Percentiles rank a stretch among this genome's conserved stretches.
phyloP scores from a whole-genome alignment of 768 basidiomycete genomes.

The Auriscalpium orientale region DNA sequence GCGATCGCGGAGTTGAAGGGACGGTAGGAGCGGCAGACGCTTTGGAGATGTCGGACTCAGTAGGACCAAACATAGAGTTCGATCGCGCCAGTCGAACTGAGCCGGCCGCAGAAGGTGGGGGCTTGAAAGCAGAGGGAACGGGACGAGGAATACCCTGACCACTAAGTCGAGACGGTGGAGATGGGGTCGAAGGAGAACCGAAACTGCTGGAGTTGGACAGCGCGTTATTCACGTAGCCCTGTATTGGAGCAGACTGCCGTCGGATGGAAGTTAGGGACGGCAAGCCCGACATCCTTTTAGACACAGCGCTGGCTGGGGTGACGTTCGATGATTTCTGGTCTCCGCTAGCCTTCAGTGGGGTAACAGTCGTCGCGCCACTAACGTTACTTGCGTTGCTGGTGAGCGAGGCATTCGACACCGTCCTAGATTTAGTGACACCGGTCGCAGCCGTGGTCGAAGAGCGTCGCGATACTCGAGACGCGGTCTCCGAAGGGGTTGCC shows the following conservation, averaged over 20 bases:
- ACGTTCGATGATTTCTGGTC: conserved; percentile 24
- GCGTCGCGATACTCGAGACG: conserved; percentile 43
- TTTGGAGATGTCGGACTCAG: conserved; percentile 15
- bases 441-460: conserved; percentile 33
- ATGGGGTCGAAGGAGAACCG: conserved; percentile 22
- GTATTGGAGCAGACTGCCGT: conserved; percentile 14
- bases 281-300: conserved; percentile 28
- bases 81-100: conserved; percentile 21
- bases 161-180: conserved; percentile 21
- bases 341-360: conserved; percentile 17
- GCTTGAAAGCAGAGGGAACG: conserved; percentile 12
- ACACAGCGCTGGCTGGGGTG: conserved; percentile 30
- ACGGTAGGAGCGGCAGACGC: not conserved
- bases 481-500: conserved; percentile 42
- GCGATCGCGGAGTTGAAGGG: conserved; percentile 29
- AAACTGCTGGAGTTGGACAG: conserved; percentile 12
- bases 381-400: conserved; percentile 30
- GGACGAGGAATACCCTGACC: conserved; percentile 11
- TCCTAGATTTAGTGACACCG: conserved; percentile 42
- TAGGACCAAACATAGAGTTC: conserved; percentile 13
- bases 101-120: conserved; percentile 22
- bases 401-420: conserved; percentile 43
- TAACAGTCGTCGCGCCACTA: conserved; percentile 46
- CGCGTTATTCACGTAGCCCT: conserved; percentile 18
- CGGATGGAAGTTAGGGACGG: conserved; percentile 17